A percentile compares a stretch with the other conserved stretches of the same genome.
These are phyloP conservation scores for Candida palmyrensis DNA, from an alignment of 805 yeast species.

Conservation along the genomic window DNA sequence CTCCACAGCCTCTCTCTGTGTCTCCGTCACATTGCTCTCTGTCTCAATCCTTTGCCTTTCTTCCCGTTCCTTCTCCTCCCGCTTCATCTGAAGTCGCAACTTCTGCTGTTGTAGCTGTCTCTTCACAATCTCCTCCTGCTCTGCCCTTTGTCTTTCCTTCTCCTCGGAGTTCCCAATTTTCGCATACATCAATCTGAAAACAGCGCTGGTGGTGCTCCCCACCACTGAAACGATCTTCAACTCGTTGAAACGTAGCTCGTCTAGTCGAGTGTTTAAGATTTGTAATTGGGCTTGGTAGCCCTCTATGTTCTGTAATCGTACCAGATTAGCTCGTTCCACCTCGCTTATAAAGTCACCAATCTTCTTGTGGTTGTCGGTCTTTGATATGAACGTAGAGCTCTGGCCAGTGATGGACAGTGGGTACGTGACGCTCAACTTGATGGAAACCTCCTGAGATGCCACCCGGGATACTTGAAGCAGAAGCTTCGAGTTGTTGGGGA, in stretches of 20 bases:
- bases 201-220: conserved; percentile 18
- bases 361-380: conserved; percentile 8
- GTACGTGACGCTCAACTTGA: conserved; percentile 12
- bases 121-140: conserved; percentile 17
- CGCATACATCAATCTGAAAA: conserved; percentile 17
- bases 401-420: background rate
- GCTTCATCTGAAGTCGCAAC: conserved; percentile 9
- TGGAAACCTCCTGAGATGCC: conserved; percentile 9
- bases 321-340: conserved; percentile 13
- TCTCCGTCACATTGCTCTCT: conserved; percentile 2
- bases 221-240: conserved; percentile 13
- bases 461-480: conserved; percentile 11
- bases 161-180: conserved; percentile 7
- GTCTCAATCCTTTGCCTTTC: background rate
- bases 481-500: conserved; percentile 31
- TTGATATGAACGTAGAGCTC: conserved; percentile 3
- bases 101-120: conserved; percentile 15
- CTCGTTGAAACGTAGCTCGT: conserved; percentile 7
- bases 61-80: conserved; percentile 6
- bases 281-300: conserved; percentile 8
- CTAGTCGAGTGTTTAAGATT: conserved; percentile 11
- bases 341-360: conserved; percentile 16
- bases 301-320: conserved; percentile 6
- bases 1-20: conserved; percentile 7
- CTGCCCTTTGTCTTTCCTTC: conserved; percentile 7